These are phyloP conservation scores for Pseudozyma sp. DNA, from an alignment of 1,284 basidiomycete genomes.

Conservation along the genomic window DNA sequence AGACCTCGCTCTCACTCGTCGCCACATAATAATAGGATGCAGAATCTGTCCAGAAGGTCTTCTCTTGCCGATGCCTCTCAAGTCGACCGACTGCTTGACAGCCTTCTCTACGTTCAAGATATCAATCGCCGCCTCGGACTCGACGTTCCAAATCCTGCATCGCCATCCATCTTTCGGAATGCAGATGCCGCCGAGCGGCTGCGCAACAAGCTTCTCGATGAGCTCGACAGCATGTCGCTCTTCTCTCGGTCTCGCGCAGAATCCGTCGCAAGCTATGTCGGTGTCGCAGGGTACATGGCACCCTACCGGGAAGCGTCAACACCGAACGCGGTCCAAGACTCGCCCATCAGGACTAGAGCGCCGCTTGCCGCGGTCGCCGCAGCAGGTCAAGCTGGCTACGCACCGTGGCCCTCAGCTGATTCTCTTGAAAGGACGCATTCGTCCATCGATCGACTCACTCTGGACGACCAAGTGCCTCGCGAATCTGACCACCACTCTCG, in stretches of 20 bases:
- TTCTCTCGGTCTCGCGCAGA: slow-evolving; percentile 41
- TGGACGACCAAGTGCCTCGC: slow-evolving; percentile 20
- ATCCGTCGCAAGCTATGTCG: slow-evolving; percentile 26
- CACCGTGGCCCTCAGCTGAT: slow-evolving; percentile 6
- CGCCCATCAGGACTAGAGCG: not conserved
- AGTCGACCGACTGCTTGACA: slow-evolving; percentile 32
- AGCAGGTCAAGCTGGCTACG: slow-evolving; percentile 21
- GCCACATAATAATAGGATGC: slow-evolving; percentile 20
- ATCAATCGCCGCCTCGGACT: slow-evolving; percentile 43
- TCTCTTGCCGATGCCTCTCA: slow-evolving; percentile 29
- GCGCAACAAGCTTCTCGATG: slow-evolving; percentile 20
- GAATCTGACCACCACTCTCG: not conserved
- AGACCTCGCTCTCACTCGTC: slow-evolving; percentile 32
- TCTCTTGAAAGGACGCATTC: slow-evolving; percentile 9
- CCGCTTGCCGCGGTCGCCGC: not conserved
- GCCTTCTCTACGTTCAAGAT: slow-evolving; percentile 38
- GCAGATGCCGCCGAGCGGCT: slow-evolving; percentile 18
- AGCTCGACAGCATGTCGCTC: slow-evolving; percentile 33
- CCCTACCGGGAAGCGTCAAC: not conserved
- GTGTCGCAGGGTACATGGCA: slow-evolving; percentile 2
- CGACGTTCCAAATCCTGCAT: slow-evolving; percentile 12
- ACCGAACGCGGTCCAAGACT: not conserved
- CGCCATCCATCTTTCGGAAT: slow-evolving; percentile 26
- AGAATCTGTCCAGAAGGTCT: slow-evolving; percentile 11
- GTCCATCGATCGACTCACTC: slow-evolving; percentile 12